phyloP scores from a whole-genome alignment of 331 rosid species.

The Quercus phellos region DNA sequence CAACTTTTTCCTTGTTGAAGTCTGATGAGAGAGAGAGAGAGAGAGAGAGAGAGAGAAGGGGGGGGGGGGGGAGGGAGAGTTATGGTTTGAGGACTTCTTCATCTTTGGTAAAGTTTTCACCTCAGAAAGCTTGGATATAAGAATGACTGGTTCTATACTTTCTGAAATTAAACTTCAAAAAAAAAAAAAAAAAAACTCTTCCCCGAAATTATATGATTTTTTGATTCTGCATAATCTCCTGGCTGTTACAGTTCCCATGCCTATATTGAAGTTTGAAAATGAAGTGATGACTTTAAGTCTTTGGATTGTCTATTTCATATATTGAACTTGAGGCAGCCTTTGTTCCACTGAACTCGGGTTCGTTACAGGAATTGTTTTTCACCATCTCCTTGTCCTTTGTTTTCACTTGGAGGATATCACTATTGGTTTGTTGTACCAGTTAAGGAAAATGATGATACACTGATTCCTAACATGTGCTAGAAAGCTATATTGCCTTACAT shows the following conservation, averaged over 20 bases:
- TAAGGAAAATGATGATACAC: not conserved
- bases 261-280: not conserved
- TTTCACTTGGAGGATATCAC: not conserved
- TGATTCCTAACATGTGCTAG: not conserved
- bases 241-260: not conserved
- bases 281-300: not conserved
- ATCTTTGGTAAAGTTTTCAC: not conserved
- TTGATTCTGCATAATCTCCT: not conserved
- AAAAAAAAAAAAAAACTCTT: too few relatives aligned
- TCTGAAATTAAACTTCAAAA: not conserved
- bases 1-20: not conserved
- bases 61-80: not conserved
- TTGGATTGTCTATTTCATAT: not conserved
- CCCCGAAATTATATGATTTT: too few relatives aligned
- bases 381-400: not conserved
- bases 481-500: not conserved
- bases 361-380: not conserved
- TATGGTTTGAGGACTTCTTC: not conserved
- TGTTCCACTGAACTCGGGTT: not conserved
- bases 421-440: not conserved
- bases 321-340: not conserved
- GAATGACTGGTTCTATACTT: not conserved
- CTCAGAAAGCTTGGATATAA: not conserved
- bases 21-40: too few relatives aligned
- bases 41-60: not conserved